phyloP scores from a whole-genome alignment of 129 eudicot genomes.

The Mikania micrantha region DNA sequence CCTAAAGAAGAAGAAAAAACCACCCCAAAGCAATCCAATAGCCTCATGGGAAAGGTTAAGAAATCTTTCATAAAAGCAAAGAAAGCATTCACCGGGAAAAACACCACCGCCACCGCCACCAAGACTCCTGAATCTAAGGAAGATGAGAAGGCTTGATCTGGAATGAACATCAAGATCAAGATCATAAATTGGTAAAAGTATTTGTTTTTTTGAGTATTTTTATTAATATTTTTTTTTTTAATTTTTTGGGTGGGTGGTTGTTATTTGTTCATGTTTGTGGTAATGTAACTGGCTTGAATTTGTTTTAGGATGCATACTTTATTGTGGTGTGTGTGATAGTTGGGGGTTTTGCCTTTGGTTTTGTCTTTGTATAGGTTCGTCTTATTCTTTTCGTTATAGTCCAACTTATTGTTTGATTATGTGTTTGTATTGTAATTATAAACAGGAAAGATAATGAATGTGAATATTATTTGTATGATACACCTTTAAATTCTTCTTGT shows the following conservation, averaged over 20 bases:
- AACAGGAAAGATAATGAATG: conserved; percentile 22
- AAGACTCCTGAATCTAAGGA: conserved; percentile 25
- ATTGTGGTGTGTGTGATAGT: conserved; percentile 32
- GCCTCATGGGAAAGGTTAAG: conserved; percentile 72
- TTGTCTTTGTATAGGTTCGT: conserved; percentile 27
- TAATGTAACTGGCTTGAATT: conserved; percentile 21
- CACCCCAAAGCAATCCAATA: conserved; percentile 49
- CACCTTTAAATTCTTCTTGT: not conserved
- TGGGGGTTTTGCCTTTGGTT: conserved; percentile 16
- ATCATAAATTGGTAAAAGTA: conserved; percentile 8
- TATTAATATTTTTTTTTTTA: not conserved
- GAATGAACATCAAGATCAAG: too few species aligned
- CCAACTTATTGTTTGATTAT: conserved; percentile 17
- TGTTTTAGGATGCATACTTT: conserved; percentile 29
- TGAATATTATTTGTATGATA: conserved; percentile 17
- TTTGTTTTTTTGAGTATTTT: not conserved
- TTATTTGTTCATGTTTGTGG: conserved; percentile 21
- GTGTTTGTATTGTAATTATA: conserved; percentile 25
- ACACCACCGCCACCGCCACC: not conserved
- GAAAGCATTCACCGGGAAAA: conserved; percentile 78
- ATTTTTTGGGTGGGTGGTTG: conserved; percentile 6
- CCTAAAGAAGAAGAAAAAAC: conserved; percentile 57
- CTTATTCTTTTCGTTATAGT: conserved; percentile 23
- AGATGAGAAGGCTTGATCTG: conserved; percentile 17
- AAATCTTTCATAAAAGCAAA: conserved; percentile 85